phyloP scores from a whole-genome alignment of 2,329 filamentous ascomycete genomes.

The Mycosphaerella arachidis region DNA sequence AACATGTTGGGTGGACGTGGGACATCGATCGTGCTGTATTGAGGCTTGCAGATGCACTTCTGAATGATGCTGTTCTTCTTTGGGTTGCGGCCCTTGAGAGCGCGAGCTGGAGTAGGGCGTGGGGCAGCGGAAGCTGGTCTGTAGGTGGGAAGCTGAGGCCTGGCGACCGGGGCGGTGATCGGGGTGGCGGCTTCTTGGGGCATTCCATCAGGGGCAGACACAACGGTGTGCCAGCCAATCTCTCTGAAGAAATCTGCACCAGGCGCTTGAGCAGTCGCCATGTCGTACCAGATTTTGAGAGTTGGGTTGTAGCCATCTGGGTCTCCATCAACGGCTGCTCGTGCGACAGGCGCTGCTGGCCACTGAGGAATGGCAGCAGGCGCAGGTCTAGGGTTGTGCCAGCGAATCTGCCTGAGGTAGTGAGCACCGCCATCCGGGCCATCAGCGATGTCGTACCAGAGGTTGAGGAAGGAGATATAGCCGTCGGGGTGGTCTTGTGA shows the following conservation, averaged over 20 bases:
- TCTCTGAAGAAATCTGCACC: neutral
- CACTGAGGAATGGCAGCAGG: neutral
- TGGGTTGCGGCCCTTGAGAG: neutral
- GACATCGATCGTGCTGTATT: neutral
- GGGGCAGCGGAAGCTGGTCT: neutral
- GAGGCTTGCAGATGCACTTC: neutral
- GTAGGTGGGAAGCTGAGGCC: neutral
- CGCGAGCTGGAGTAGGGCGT: neutral
- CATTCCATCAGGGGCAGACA: neutral
- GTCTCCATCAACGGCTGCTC: neutral
- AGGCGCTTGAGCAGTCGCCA: neutral
- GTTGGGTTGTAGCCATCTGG: constrained; percentile 1
- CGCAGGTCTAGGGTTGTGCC: no score
- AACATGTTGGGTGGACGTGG: constrained; percentile 1
- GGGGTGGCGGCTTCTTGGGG: neutral
- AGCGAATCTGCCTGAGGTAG: no score
- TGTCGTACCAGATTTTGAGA: constrained; percentile 1
- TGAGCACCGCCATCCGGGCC: no score
- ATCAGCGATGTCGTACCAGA: constrained; percentile 2
- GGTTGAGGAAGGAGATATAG: neutral
- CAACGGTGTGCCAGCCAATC: constrained; percentile 1
- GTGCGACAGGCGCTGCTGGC: neutral
- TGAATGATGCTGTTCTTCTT: constrained; percentile 5
- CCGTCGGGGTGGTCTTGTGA: neutral
- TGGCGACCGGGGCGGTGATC: neutral